phyloP scores from a whole-genome alignment of 139 green algal genomes.

The Penium margaritaceum region DNA sequence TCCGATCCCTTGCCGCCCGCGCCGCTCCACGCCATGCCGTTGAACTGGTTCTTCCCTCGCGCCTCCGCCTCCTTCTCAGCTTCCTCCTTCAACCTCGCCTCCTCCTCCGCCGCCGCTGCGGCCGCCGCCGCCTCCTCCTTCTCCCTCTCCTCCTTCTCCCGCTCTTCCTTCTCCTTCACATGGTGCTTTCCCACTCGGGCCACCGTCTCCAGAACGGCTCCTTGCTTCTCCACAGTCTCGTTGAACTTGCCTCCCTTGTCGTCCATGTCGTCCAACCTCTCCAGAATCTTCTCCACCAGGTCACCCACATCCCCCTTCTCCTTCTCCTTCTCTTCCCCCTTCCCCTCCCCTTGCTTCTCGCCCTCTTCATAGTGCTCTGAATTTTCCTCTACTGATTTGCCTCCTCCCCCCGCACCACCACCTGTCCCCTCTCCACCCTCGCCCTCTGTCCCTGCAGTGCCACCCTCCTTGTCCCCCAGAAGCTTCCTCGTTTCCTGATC shows the following conservation, averaged over 20 bases:
- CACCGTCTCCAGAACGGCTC: slow-evolving; percentile 33
- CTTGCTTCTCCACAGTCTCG: slow-evolving; percentile 39
- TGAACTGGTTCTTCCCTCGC: neutral
- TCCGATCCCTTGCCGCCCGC: neutral
- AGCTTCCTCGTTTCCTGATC: neutral
- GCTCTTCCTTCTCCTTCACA: slow-evolving; percentile 1
- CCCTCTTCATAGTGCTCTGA: slow-evolving; percentile 1
- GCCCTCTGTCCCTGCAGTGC: neutral
- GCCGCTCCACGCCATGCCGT: neutral
- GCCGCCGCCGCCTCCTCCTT: slow-evolving; percentile 3
- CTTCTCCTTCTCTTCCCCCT: neutral
- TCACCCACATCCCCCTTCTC: slow-evolving; percentile 19
- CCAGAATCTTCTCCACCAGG: slow-evolving; percentile 15
- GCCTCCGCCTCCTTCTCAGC: slow-evolving; percentile 8
- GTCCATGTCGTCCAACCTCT: slow-evolving; percentile 27
- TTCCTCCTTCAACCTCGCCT: slow-evolving; percentile 37
- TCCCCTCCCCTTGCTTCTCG: neutral
- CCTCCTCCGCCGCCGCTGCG: neutral
- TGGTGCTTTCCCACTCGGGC: slow-evolving; percentile 41
- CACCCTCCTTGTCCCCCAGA: neutral
- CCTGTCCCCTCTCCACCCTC: neutral
- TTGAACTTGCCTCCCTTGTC: slow-evolving; percentile 41
- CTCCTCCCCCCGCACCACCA: no score
- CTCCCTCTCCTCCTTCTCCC: slow-evolving; percentile 22
- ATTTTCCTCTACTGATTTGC: no score